A percentile compares a stretch with the other conserved stretches of the same genome.
Conservation (phyloP, 176 grass and related monocot species). For the Carex kokanica region DNA sequence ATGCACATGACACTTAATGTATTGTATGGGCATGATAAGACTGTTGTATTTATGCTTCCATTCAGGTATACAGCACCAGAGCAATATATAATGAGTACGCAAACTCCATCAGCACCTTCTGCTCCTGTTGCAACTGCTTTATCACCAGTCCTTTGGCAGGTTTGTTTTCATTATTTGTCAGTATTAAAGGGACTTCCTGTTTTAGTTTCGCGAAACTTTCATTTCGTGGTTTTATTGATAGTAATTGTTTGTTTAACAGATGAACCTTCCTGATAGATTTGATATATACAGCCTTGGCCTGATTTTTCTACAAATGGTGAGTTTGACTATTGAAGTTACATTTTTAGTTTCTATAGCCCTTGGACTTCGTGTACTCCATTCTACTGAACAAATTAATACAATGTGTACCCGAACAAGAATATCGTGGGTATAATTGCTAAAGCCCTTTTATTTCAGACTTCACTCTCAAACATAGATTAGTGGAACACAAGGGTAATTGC, state of each 20-base stretch:
- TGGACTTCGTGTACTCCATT: neutral
- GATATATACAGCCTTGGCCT: constrained; percentile 98
- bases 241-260: constrained; percentile 41
- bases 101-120: constrained; percentile 95
- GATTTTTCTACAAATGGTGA: constrained; percentile 97
- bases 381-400: neutral
- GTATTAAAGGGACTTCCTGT: neutral
- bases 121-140: constrained; percentile 90
- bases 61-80: constrained; percentile 94
- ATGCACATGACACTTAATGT: neutral
- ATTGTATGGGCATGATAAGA: constrained; percentile 21
- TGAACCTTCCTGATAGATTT: constrained; percentile 98
- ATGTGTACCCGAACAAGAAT: neutral
- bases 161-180: constrained; percentile 19
- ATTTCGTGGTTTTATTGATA: neutral
- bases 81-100: constrained; percentile 99
- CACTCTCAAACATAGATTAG: neutral
- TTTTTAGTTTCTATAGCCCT: neutral
- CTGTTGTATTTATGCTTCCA: constrained; percentile 18
- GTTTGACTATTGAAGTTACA: constrained; percentile 18
- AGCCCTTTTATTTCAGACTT: neutral
- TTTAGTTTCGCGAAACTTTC: neutral
- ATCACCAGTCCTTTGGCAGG: constrained; percentile 98
- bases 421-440: neutral
- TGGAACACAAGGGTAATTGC: neutral